A percentile compares a stretch with the other conserved stretches of the same genome.
phyloP scores from a whole-genome alignment of 352 stramenopile species.

The Salisapilia sapeloensis region DNA sequence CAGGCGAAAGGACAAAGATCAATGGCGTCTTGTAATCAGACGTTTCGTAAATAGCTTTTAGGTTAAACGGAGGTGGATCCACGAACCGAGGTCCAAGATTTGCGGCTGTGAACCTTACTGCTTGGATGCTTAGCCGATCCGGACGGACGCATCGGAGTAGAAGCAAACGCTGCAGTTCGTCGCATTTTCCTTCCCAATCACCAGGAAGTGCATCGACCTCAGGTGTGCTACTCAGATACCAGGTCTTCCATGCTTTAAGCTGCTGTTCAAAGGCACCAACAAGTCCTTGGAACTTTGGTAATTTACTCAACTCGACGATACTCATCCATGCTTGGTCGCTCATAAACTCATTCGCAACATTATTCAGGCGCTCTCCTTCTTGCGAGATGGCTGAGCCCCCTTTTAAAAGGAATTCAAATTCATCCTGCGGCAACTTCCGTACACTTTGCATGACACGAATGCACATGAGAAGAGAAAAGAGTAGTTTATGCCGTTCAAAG shows the following conservation, averaged over 20 bases:
- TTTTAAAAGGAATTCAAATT: slow-evolving; percentile 92
- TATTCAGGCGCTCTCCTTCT: slow-evolving; percentile 48
- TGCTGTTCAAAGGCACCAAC: slow-evolving; percentile 83
- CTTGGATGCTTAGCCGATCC: slow-evolving; percentile 86
- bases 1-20: slow-evolving; percentile 91
- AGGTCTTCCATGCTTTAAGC: slow-evolving; percentile 63
- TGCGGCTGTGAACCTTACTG: slow-evolving; percentile 76
- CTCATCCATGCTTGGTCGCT: slow-evolving; percentile 74
- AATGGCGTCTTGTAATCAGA: slow-evolving; percentile 83
- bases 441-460: slow-evolving; percentile 84
- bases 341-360: slow-evolving; percentile 80
- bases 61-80: slow-evolving; percentile 86
- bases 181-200: slow-evolving; percentile 88
- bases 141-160: slow-evolving; percentile 86
- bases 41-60: slow-evolving; percentile 81
- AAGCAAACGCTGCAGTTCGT: slow-evolving; percentile 87
- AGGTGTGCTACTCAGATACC: slow-evolving; percentile 76
- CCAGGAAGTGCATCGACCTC: slow-evolving; percentile 83
- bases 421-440: slow-evolving; percentile 82
- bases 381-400: slow-evolving; percentile 52
- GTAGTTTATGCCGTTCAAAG: slow-evolving; percentile 92
- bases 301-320: slow-evolving; percentile 86
- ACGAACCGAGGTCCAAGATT: slow-evolving; percentile 88
- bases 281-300: slow-evolving; percentile 78
- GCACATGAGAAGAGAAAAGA: slow-evolving; percentile 92